Conservation (phyloP, 164 flowering plant species). For the Piper betle region DNA sequence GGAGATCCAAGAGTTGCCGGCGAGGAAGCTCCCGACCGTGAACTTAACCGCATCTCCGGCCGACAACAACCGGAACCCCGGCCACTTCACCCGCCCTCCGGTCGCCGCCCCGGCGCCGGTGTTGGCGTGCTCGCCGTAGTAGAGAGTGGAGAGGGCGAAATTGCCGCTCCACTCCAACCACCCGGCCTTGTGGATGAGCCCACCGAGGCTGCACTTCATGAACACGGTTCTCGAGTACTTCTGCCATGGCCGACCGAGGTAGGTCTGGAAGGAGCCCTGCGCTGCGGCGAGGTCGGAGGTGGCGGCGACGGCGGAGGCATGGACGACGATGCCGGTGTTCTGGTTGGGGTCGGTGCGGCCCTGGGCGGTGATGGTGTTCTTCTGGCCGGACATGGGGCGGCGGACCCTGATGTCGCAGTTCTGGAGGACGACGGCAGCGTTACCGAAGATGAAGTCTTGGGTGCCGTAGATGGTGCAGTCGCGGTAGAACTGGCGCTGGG, state of each 20-base stretch:
- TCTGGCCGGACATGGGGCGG: slow-evolving; percentile 25
- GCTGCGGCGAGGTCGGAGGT: slow-evolving; percentile 12
- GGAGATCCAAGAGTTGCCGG: slow-evolving; percentile 44
- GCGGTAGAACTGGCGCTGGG: slow-evolving; percentile 51
- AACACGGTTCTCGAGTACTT: slow-evolving; percentile 44
- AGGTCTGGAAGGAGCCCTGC: slow-evolving; percentile 14
- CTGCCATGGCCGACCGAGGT: slow-evolving; percentile 54
- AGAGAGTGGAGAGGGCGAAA: slow-evolving; percentile 32
- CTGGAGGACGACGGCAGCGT: slow-evolving; percentile 36
- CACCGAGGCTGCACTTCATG: slow-evolving; percentile 27
- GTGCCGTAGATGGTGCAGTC: slow-evolving; percentile 49
- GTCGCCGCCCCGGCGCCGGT: slow-evolving; percentile 34
- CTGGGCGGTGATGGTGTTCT: slow-evolving; percentile 49
- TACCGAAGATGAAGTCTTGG: slow-evolving; percentile 51
- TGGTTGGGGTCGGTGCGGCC: slow-evolving; percentile 32
- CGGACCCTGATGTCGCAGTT: slow-evolving; percentile 34
- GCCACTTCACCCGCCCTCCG: slow-evolving; percentile 36
- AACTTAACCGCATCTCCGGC: slow-evolving; percentile 33
- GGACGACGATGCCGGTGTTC: slow-evolving; percentile 45
- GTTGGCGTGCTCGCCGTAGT: slow-evolving; percentile 50
- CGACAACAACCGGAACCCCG: slow-evolving; percentile 28
- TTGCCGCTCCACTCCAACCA: slow-evolving; percentile 45
- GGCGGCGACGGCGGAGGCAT: slow-evolving; percentile 21
- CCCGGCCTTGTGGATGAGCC: slow-evolving; percentile 29
- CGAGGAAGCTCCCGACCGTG: slow-evolving; percentile 35